A percentile compares a stretch with the other conserved stretches of the same genome.
These are phyloP conservation scores for Ophiocordyceps sinensis DNA, from an alignment of 2,329 filamentous ascomycete genomes.

Conservation along the genomic window DNA sequence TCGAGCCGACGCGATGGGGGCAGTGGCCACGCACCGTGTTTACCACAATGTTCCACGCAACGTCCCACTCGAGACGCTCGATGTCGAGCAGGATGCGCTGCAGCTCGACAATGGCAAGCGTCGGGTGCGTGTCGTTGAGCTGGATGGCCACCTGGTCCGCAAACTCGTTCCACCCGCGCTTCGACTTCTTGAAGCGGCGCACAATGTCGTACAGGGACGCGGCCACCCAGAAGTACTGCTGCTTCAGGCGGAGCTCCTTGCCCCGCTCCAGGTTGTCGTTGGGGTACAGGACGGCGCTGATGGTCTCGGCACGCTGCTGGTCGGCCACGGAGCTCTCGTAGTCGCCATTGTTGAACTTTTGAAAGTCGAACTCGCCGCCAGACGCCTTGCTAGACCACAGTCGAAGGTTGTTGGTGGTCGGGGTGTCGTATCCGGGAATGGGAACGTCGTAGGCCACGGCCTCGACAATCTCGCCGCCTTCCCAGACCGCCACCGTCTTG, in stretches of 20 bases:
- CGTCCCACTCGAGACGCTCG: conserved; percentile 86
- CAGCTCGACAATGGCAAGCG: conserved; percentile 87
- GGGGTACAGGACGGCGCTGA: conserved; percentile 91
- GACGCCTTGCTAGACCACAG: conserved; percentile 97
- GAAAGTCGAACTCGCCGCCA: conserved; percentile 96
- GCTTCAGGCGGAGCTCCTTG: conserved; percentile 94
- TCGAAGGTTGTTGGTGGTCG: conserved; percentile 89
- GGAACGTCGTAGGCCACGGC: conserved; percentile 89
- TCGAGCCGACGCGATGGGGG: background rate
- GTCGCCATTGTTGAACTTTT: conserved; percentile 97
- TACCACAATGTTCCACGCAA: conserved; percentile 72
- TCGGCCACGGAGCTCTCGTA: conserved; percentile 98
- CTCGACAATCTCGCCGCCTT: conserved; percentile 82
- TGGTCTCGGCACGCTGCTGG: conserved; percentile 96
- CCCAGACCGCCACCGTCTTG: conserved; percentile 64
- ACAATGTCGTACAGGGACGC: conserved; percentile 94
- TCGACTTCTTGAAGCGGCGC: conserved; percentile 94
- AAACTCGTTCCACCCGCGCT: conserved; percentile 82
- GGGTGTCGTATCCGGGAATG: conserved; percentile 80
- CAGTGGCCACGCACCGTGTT: conserved; percentile 37
- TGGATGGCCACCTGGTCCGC: conserved; percentile 93
- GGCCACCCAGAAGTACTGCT: conserved; percentile 99
- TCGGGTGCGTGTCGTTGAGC: conserved; percentile 95
- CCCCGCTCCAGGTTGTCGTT: conserved; percentile 95
- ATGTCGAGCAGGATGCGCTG: conserved; percentile 83